A percentile compares a stretch with the other conserved stretches of the same genome.
Evolutionary conservation across 768 basidiomycete species (phyloP).

Genomic region (Crucibulum laeve): DNA sequence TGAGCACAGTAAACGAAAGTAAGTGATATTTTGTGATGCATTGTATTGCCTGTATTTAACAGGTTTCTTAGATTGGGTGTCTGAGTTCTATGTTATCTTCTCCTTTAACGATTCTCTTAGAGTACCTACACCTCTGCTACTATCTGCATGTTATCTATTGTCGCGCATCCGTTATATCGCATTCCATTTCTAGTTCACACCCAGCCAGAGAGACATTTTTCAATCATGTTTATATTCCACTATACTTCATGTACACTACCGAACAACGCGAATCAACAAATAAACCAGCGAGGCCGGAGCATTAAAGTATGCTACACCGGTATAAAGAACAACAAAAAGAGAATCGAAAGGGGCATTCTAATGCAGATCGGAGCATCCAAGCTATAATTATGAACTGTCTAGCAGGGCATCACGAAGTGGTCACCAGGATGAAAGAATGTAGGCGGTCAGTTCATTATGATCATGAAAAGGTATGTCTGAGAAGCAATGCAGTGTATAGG

Average conservation of each 20-base stretch:
- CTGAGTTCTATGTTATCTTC: slow-evolving; percentile 24
- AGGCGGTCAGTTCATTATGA: slow-evolving; percentile 13
- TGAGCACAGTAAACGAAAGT: slow-evolving; percentile 82
- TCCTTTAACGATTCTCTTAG: slow-evolving; percentile 7
- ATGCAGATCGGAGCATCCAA: background rate
- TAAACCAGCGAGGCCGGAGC: background rate
- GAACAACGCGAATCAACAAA: slow-evolving; percentile 1
- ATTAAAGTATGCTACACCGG: background rate
- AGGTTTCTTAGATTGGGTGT: slow-evolving; percentile 51
- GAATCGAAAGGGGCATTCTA: background rate
- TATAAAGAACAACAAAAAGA: background rate
- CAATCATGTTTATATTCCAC: slow-evolving; percentile 6
- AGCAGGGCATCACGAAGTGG: background rate
- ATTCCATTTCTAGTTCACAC: no score
- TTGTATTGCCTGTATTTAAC: slow-evolving; percentile 8
- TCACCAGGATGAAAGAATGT: slow-evolving; percentile 3
- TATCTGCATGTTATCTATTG: background rate
- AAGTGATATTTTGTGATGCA: slow-evolving; percentile 16
- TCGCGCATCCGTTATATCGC: no score
- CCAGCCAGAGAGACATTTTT: background rate
- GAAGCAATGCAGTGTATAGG: slow-evolving; percentile 3
- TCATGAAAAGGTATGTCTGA: slow-evolving; percentile 12
- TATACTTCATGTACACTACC: slow-evolving; percentile 11
- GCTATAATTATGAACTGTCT: background rate
- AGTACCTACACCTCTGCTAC: slow-evolving; percentile 8